Evolutionary conservation across 169 alveolate genomes (phyloP), one percentile per base, ranked within the genome.

Genomic region (Eimeria necatrix): DNA sequence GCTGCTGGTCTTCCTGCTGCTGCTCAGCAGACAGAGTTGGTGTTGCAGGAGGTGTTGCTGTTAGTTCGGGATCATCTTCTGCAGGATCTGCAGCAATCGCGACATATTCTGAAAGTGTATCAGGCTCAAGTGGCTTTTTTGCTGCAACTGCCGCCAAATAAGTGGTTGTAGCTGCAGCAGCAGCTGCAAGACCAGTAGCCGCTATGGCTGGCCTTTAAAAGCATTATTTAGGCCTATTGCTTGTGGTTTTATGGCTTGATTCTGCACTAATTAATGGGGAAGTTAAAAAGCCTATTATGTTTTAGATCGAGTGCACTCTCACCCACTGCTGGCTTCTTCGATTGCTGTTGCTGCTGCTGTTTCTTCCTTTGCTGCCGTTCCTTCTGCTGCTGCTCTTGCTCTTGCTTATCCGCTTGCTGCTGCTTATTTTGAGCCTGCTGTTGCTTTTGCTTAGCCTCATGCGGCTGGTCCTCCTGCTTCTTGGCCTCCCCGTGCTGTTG

Each of bases 31-130:
- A 6, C 5, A 71, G 26, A 16, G 51, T 8, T 52, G 89, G 49
- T n/a, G 89, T 41, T 22, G 71, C 89, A 53, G 74, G 26, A 22
- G 73, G 53, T 26, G 24, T 68, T n/a, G 89, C 49, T n/a, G 56
- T 46, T 48, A 49, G 32, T 22, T 26, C 53, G 32, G 89, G 2
- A 20, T 8, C 46, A 80, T 32, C 51, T 12, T 9, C 68, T 48
- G 64, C 89, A 80, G 70, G 52, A 51, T 12, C 90, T 51, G 74
- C 73, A 53, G 1, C 90, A 51, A 10, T 24, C 12, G 78, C 78
- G n/a, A n/a, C 78, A 68, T 32, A 32, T 32, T 32, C 2, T 32
- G 41, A 32, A 32, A 32, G 41, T 32, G 41, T 2, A 2, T 32
- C 41, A 32, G 41, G 41, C 2, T 32, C 41, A 32, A 32, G 41